Evolutionary conservation across 768 basidiomycete species (phyloP), one percentile per base, ranked within the genome.

Genomic region (Leccinum uliginosum): DNA sequence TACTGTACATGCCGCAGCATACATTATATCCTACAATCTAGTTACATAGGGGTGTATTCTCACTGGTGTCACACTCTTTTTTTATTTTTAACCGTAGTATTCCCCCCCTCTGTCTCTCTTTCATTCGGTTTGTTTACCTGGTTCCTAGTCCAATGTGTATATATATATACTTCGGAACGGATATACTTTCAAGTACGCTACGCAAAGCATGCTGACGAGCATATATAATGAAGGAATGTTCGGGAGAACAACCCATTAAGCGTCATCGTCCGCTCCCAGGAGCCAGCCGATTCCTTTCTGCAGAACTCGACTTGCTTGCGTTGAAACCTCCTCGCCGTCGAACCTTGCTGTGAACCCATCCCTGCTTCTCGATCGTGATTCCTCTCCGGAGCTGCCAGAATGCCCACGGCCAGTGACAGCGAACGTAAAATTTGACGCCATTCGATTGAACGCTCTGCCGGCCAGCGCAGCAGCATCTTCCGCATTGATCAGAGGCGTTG

Each of bases 261-360:
- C 51, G 43, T 60, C 60, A 27, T 85, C 87, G 58, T 94, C 93
- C 12, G 85, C 89, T 43, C 96, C 96, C 56, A 98, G 85, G 27
- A 98, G 77, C 96, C 96, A 98, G 27, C 95, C 95, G 52, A 98
- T 91, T 8, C 96, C 96, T 65, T 88, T 87, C 35, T 91, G 89
- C 43, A 98, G 71, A 4, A 85, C 91, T 30, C 86, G 80, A 50
- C 84, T 83, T 2, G 92, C 92, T 63, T 87, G 85, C n/a, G 81
- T 70, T 19, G 86, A 83, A 43, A 89, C 84, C 53, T 88, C 87
- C 17, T 81, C 83, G 38, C 75, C 75, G 51, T 80, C 80, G 58
- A 72, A 73, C 57, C 74, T 72, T 49, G 76, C 70, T 48, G 76
- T 72, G 53, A 72, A 69, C 51, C 75, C 75, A 48, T 76, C 76